Percentiles rank a stretch among this genome's conserved stretches.
These are phyloP conservation scores for Pterulicium gracile DNA, from an alignment of 1,284 basidiomycete species.

Conservation along the genomic window DNA sequence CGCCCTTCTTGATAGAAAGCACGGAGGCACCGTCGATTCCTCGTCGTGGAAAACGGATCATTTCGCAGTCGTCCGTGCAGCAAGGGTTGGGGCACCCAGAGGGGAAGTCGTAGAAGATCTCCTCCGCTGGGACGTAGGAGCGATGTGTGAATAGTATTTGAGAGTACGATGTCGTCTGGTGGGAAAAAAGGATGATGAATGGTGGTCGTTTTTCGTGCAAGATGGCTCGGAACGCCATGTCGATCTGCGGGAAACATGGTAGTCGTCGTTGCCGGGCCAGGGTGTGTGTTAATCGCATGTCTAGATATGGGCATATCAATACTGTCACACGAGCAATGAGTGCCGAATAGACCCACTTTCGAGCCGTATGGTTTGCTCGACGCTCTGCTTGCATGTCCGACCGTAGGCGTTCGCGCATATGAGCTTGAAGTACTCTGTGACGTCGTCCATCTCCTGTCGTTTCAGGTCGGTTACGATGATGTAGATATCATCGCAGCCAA, in stretches of 20 bases:
- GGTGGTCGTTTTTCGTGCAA: constrained; percentile 61
- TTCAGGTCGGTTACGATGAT: constrained; percentile 69
- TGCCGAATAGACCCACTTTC: constrained; percentile 38
- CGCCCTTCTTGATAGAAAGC: constrained; percentile 45
- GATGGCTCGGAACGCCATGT: constrained; percentile 60
- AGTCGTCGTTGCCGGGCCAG: constrained; percentile 53
- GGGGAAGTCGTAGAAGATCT: constrained; percentile 64
- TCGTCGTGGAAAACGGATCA: constrained; percentile 61
- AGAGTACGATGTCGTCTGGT: constrained; percentile 66
- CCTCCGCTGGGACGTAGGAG: constrained; percentile 55
- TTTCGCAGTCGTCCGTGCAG: constrained; percentile 69
- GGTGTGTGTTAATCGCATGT: constrained; percentile 55
- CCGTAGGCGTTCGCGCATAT: constrained; percentile 53
- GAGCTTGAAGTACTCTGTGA: constrained; percentile 64
- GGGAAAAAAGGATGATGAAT: constrained; percentile 65
- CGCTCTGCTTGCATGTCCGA: constrained; percentile 48
- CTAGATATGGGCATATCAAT: constrained; percentile 20
- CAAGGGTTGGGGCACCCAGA: constrained; percentile 66
- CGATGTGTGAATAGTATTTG: constrained; percentile 67
- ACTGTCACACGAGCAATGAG: constrained; percentile 5
- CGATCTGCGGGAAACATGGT: constrained; percentile 69
- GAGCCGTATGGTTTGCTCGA: constrained; percentile 52
- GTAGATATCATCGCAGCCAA: constrained; percentile 62
- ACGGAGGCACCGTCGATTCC: constrained; percentile 49
- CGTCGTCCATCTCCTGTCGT: constrained; percentile 66